These are phyloP conservation scores for Colletotrichum cereale DNA, from an alignment of 2,329 filamentous ascomycete species.

Conservation along the genomic window DNA sequence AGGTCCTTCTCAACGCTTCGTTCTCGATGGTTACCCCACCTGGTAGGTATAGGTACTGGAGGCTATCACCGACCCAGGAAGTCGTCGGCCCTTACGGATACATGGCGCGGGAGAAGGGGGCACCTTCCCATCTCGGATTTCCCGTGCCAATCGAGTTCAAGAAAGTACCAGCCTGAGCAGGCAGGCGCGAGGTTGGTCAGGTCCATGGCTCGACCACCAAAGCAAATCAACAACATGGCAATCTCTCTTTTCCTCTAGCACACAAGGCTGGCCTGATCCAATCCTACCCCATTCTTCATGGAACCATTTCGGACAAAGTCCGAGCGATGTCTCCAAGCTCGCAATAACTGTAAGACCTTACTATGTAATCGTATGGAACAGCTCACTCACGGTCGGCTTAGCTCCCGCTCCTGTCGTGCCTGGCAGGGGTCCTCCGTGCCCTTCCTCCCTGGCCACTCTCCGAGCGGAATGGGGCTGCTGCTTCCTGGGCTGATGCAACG, in stretches of 20 bases:
- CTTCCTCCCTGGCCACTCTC: background rate
- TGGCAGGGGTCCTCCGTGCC: slow-evolving; percentile 9
- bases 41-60: no score
- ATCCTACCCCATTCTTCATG: background rate
- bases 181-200: no score
- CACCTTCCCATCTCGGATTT: background rate
- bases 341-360: no score
- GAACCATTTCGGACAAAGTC: background rate
- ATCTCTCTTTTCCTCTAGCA: background rate
- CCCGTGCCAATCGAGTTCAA: background rate
- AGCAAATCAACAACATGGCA: no score
- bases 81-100: background rate
- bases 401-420: slow-evolving; percentile 5
- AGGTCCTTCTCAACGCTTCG: background rate
- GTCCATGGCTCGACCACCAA: no score
- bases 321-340: background rate
- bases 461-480: slow-evolving; percentile 4
- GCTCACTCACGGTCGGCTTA: background rate
- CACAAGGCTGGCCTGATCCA: background rate
- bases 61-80: background rate
- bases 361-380: no score
- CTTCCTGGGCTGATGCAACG: slow-evolving; percentile 21
- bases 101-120: background rate
- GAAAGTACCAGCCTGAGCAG: background rate
- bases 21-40: background rate